Evolutionary conservation across 2,329 filamentous ascomycete genomes (phyloP).

Genomic region (Claviceps capensis): DNA sequence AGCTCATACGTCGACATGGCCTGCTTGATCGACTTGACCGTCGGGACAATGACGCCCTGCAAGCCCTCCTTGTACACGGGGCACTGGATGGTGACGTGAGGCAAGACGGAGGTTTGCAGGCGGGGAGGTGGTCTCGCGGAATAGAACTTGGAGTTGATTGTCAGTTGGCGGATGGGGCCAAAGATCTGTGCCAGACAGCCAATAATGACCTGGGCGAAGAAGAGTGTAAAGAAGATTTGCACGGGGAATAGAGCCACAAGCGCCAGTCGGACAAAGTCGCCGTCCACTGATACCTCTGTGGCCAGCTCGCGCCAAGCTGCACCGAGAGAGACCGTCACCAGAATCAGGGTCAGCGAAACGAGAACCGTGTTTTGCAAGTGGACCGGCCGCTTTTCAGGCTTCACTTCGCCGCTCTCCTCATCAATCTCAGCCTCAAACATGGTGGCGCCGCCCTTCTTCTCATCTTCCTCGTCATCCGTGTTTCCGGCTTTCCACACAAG

Average conservation of each 20-base stretch:
- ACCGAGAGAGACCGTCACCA: slow-evolving; percentile 54
- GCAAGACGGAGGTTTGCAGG: slow-evolving; percentile 42
- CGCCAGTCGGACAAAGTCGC: slow-evolving; percentile 46
- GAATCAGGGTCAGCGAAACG: slow-evolving; percentile 49
- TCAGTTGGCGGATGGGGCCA: slow-evolving; percentile 61
- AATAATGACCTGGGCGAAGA: slow-evolving; percentile 67
- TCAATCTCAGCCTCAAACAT: slow-evolving; percentile 46
- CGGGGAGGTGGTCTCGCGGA: slow-evolving; percentile 57
- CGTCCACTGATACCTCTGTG: slow-evolving; percentile 53
- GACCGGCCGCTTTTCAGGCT: slow-evolving; percentile 50
- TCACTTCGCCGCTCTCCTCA: slow-evolving; percentile 55
- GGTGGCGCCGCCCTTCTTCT: slow-evolving; percentile 31
- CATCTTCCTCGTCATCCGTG: slow-evolving; percentile 37
- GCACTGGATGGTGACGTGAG: slow-evolving; percentile 71
- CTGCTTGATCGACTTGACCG: slow-evolving; percentile 63
- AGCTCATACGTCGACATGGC: slow-evolving; percentile 66
- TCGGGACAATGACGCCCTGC: slow-evolving; percentile 59
- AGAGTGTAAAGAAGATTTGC: slow-evolving; percentile 69
- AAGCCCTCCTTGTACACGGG: slow-evolving; percentile 83
- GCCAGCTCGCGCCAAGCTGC: slow-evolving; percentile 57
- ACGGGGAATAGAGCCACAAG: slow-evolving; percentile 54
- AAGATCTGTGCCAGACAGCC: slow-evolving; percentile 64
- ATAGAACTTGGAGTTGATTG: slow-evolving; percentile 68
- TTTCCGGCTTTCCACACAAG: slow-evolving; percentile 55
- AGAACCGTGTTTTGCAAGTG: slow-evolving; percentile 58